Percentiles rank a stretch among this genome's conserved stretches.
Evolutionary conservation across 139 green algal species (phyloP).

Genomic region (Chlamydomonas incerta): DNA sequence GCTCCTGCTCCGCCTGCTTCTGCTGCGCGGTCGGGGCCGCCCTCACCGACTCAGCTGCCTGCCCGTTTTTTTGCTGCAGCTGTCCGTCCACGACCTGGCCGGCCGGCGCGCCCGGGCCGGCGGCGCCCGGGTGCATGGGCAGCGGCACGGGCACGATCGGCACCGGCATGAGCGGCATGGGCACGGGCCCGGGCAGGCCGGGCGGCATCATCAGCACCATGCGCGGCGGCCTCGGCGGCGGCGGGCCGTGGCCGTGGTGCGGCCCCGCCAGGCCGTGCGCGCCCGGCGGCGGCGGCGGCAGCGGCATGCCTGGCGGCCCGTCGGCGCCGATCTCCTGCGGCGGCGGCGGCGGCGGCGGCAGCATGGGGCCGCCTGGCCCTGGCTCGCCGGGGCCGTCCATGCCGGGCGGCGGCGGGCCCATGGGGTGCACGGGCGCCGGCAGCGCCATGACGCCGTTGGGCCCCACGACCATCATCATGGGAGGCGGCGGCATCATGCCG

Average conservation of each 20-base stretch:
- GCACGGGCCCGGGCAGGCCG: conserved; percentile 12
- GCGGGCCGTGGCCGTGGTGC: background rate
- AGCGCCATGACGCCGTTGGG: conserved; percentile 27
- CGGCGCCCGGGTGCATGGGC: conserved; percentile 2
- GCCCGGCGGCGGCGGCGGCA: background rate
- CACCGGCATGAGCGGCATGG: conserved; percentile 18
- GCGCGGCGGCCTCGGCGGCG: conserved; percentile 12
- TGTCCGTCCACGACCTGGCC: background rate
- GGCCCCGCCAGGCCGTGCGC: background rate
- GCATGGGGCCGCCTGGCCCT: background rate
- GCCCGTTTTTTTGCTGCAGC: conserved; percentile 40
- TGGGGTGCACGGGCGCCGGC: background rate
- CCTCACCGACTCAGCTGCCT: conserved; percentile 47
- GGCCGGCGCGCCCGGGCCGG: background rate
- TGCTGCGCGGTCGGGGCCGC: conserved; percentile 3
- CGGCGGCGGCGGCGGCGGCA: conserved; percentile 20
- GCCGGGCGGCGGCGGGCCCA: background rate
- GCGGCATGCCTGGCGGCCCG: background rate
- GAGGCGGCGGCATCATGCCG: conserved; percentile 11
- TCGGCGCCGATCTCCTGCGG: background rate
- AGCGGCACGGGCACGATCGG: background rate
- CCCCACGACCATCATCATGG: conserved; percentile 35
- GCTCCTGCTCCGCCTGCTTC: background rate
- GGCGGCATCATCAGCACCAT: conserved; percentile 4
- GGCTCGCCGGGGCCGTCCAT: conserved; percentile 11